These are phyloP conservation scores for Talaromyces trachyspermus DNA, from an alignment of 495 filamentous ascomycete genomes.

Conservation along the genomic window DNA sequence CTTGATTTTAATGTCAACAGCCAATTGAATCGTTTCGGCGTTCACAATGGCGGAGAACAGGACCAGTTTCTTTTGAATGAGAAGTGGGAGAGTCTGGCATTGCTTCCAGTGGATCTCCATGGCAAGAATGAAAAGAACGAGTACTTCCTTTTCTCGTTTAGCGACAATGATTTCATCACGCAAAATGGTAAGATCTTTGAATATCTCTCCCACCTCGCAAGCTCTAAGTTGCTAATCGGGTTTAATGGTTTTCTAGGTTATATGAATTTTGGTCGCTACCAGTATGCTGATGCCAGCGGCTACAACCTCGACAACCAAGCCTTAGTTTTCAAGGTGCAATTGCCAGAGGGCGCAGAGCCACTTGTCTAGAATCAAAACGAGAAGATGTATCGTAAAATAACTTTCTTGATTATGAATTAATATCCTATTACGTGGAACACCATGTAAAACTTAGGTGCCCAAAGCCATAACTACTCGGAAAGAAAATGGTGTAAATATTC, in stretches of 20 bases:
- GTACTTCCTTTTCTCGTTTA: conserved; percentile 62
- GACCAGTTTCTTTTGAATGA: conserved; percentile 58
- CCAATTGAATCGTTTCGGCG: conserved; percentile 58
- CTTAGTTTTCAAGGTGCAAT: conserved; percentile 61
- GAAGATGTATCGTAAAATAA: no score
- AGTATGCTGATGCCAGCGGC: conserved; percentile 56
- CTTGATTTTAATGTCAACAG: conserved; percentile 66
- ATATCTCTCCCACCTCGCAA: conserved; percentile 3
- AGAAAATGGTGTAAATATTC: no score
- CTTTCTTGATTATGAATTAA: no score
- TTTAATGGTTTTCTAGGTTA: conserved; percentile 34
- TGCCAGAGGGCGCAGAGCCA: conserved; percentile 18
- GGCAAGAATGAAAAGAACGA: conserved; percentile 40
- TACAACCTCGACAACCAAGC: conserved; percentile 61
- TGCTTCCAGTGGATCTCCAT: conserved; percentile 51
- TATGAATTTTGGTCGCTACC: conserved; percentile 54
- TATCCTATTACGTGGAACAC: no score
- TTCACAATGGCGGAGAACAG: conserved; percentile 60
- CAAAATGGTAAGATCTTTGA: conserved; percentile 52
- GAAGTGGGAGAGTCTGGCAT: conserved; percentile 72
- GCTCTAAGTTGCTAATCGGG: conserved; percentile 4
- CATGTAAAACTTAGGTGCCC: no score
- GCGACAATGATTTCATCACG: conserved; percentile 78
- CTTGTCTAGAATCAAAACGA: background rate
- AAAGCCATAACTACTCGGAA: no score